Base-by-base conservation (phyloP, 768 basidiomycete genomes). In the Macrocybe gigantea region DNA sequence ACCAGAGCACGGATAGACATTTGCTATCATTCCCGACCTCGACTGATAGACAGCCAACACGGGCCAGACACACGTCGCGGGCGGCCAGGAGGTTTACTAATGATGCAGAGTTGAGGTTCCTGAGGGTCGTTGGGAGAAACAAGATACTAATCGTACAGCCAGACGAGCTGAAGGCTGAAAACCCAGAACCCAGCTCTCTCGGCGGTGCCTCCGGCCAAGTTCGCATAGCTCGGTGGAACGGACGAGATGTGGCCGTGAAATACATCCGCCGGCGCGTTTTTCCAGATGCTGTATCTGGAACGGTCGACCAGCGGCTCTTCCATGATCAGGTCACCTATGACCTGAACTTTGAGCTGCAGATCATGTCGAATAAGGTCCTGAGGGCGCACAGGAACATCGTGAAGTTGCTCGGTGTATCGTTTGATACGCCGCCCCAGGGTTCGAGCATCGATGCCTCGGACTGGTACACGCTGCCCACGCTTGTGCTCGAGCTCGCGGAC, bases 111-210 rank as follows among this genome's bases (percentile, higher is more conserved):
- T 38, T 47, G 34, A 31, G 15, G 33, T 38, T 47, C 45, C 15
- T 47, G 45, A 34, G 45, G 36, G 45, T 47, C 10, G 45, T 47
- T 38, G 45, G 45, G 33, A 36, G 45, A n/a, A 39, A 47, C n/a
- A 30, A 31, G 14, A 32, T 47, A 14, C 45, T 35, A 11, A 47
- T 47, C 11, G 22, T 30, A 6, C 37, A 22, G 37, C 36, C 40
- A 6, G 9, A 36, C 31, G 45, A 47, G 7, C 31, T 47, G 32
- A 36, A 38, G 33, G 32, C 43, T 12, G 2, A 32, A 6, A 30
- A 47, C 37, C 40, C 37, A 38, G 37, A 38, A 32, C 38, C 22
- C 2, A 32, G 40, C 13, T 22, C 36, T 1, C 29, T 5, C 12
- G 40, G 37, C 14, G 45, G 45, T 13, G 6, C 40, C 29, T 31